A percentile compares a stretch with the other conserved stretches of the same genome.
Conservation (phyloP, 805 yeast species). For the Pichia rugopelliculosa region DNA sequence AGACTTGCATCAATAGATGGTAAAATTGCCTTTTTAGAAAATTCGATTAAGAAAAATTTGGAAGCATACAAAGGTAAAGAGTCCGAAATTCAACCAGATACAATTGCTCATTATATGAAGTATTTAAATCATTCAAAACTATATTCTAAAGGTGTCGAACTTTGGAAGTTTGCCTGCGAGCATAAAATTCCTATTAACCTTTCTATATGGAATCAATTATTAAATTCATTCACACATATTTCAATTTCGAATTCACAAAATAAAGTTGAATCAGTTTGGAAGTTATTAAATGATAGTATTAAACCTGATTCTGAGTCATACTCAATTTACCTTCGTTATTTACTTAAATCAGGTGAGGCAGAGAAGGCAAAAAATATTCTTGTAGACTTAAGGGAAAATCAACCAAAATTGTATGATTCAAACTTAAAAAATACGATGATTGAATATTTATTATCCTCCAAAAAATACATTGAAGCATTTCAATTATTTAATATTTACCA, state of each 20-base stretch:
- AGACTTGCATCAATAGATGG: conserved; percentile 6
- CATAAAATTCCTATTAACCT: conserved; percentile 26
- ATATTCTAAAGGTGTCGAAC: conserved; percentile 9
- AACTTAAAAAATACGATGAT: conserved; percentile 38
- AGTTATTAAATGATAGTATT: conserved; percentile 22
- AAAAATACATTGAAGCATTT: conserved; percentile 36
- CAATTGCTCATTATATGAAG: conserved; percentile 12
- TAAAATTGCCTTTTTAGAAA: conserved; percentile 9
- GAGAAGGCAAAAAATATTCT: conserved; percentile 37
- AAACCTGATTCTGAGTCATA: conserved; percentile 42
- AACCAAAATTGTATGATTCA: conserved; percentile 30
- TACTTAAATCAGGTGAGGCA: conserved; percentile 33
- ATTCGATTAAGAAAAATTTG: conserved; percentile 3
- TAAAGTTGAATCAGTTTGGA: conserved; percentile 33
- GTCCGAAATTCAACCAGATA: conserved; percentile 8
- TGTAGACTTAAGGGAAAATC: conserved; percentile 27
- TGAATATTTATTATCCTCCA: conserved; percentile 36
- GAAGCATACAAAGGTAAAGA: conserved; percentile 5
- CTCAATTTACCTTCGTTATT: conserved; percentile 41
- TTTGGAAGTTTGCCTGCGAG: conserved; percentile 17
- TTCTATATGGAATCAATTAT: conserved; percentile 52
- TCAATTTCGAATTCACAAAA: conserved; percentile 24
- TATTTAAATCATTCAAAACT: conserved; percentile 10
- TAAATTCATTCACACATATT: conserved; percentile 29
- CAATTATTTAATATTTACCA: conserved; percentile 21